Evolutionary conservation across 768 basidiomycete species (phyloP).

Genomic region (Leccinum aurantiacum): DNA sequence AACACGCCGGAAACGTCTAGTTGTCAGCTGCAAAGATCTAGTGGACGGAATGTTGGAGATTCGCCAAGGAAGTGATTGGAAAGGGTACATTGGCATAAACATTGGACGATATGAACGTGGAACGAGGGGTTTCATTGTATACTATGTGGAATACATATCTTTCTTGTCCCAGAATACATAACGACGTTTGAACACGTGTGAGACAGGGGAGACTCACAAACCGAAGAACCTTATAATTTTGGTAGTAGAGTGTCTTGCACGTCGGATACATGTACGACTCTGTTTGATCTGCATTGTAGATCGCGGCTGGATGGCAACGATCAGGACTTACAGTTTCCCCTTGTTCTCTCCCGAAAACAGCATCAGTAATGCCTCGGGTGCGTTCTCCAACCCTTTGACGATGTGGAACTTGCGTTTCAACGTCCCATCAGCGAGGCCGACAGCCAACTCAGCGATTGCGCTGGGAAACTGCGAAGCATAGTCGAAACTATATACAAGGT

Average conservation of each 20-base stretch:
- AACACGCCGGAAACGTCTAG: conserved; percentile 16
- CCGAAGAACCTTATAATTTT: conserved; percentile 9
- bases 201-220: background rate
- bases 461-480: conserved; percentile 59
- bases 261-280: conserved; percentile 61
- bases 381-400: conserved; percentile 71
- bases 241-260: conserved; percentile 19
- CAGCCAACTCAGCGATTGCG: conserved; percentile 56
- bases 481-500: conserved; percentile 61
- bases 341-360: conserved; percentile 76
- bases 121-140: conserved; percentile 1
- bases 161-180: conserved; percentile 14
- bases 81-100: conserved; percentile 1
- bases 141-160: conserved; percentile 8
- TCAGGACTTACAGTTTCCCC: conserved; percentile 60
- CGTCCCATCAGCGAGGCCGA: conserved; percentile 63
- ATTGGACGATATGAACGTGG: background rate
- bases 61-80: conserved; percentile 1
- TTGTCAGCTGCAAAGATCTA: background rate
- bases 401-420: conserved; percentile 81
- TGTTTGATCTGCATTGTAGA: conserved; percentile 26
- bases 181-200: background rate
- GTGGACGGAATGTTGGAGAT: background rate
- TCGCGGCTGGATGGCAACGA: background rate
- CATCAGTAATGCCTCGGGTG: conserved; percentile 66